Evolutionary conservation across 1,284 basidiomycete species (phyloP), one percentile per base, ranked within the genome.

Genomic region (Sporisorium sorghi): DNA sequence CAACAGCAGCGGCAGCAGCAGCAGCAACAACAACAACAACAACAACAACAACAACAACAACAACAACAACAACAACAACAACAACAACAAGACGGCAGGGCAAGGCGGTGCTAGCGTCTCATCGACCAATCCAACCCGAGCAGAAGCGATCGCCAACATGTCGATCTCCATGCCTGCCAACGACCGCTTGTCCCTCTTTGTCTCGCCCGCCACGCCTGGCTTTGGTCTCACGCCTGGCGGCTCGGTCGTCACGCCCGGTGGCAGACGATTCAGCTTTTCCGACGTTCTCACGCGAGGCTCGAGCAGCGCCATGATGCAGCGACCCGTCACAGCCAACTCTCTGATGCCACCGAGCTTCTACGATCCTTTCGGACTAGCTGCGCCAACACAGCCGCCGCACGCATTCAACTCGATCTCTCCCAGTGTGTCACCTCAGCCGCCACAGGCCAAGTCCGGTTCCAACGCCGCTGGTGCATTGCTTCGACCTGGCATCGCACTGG

Each of bases 211-310:
- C 4, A 69, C 58, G 5, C 61, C 65, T 24, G 58, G 58, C 1
- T 69, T 69, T 28, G 71, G 66, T n/a, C 15, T 69, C 28, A 69
- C 66, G 3, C 66, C 66, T 14, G 65, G 61, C 15, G 71, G 71
- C n/a, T 49, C 58, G 9, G 44, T 69, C 0, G 54, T 63, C 5
- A 69, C 66, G 21, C 71, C 71, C 19, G 65, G 61, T 23, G 71
- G 71, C 21, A 63, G 72, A n/a, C 66, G 72, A 3, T 61, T 60
- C 62, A 74, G 72, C 62, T 74, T 74, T 21, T 74, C 72, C 19
- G 72, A 69, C 43, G 62, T 62, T 5, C n/a, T 69, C 3, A 39
- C 58, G 3, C 58, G 66, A n/a, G 53, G 58, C 8, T 49, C 57
- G 3, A 33, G 30, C 15, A 43, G 49, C 3, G 30, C 48, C 6